Percentiles rank a stretch among this genome's conserved stretches.
Evolutionary conservation across 257 asterid genomes (phyloP).

Genomic region (Craterostigma plantagineum): DNA sequence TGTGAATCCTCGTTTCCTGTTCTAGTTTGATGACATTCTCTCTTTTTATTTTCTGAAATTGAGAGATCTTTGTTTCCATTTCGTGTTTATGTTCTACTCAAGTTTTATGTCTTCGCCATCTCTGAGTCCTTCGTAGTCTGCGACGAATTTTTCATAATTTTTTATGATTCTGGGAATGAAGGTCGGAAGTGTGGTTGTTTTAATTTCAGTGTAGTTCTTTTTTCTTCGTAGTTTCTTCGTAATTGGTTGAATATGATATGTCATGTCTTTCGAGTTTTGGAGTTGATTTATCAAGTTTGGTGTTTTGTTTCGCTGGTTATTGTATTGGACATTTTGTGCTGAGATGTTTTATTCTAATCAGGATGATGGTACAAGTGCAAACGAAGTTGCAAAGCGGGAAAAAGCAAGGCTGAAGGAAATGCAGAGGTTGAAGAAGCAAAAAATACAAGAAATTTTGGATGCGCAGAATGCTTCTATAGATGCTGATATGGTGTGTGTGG

Average conservation of each 20-base stretch:
- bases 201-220: too few species aligned
- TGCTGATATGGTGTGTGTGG: slow-evolving; percentile 68
- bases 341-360: slow-evolving; percentile 47
- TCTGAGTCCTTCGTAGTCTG: too few species aligned
- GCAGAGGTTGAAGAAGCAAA: slow-evolving; percentile 73
- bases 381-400: slow-evolving; percentile 61
- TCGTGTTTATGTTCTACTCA: background rate
- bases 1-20: background rate
- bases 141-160: too few species aligned
- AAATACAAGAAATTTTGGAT: slow-evolving; percentile 74
- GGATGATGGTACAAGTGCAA: slow-evolving; percentile 23
- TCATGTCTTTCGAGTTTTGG: too few species aligned
- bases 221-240: too few species aligned
- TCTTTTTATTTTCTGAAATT: background rate
- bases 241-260: too few species aligned
- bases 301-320: background rate
- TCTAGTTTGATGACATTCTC: background rate
- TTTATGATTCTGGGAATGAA: too few species aligned
- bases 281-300: background rate
- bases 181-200: too few species aligned
- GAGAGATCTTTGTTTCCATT: background rate
- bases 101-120: too few species aligned
- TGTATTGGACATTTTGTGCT: background rate
- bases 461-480: slow-evolving; percentile 92
- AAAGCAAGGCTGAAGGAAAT: slow-evolving; percentile 58